phyloP scores from a whole-genome alignment of 148 eudicot genomes.

The Pharnaceum exiguum region DNA sequence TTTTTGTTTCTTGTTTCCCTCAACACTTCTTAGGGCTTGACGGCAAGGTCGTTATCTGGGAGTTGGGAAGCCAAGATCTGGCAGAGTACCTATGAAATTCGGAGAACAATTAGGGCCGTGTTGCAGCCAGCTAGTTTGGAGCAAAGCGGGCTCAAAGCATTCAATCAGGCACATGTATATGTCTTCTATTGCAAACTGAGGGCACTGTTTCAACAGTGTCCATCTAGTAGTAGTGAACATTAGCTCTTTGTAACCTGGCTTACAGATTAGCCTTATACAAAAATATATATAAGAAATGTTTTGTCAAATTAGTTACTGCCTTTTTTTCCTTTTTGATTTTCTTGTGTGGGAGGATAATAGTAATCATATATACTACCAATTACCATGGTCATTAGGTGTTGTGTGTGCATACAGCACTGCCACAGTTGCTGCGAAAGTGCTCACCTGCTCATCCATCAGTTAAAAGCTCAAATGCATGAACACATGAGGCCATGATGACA shows the following conservation, averaged over 20 bases:
- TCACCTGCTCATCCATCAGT: no score
- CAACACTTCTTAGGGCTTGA: constrained; percentile 72
- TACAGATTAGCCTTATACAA: constrained; percentile 2
- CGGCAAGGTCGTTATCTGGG: constrained; percentile 88
- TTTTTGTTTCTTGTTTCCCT: neutral
- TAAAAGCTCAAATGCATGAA: no score
- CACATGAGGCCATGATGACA: no score
- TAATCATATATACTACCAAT: no score
- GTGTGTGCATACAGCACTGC: no score
- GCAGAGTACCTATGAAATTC: constrained; percentile 33
- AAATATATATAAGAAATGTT: neutral
- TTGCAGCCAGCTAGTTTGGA: neutral
- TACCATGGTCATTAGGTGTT: no score
- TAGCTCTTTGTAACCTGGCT: neutral
- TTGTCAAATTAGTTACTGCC: no score
- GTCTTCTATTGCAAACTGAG: neutral
- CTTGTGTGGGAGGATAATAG: no score
- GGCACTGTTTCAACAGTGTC: neutral
- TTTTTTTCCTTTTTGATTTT: no score
- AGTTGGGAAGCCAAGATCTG: constrained; percentile 66
- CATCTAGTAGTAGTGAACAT: constrained; percentile 1
- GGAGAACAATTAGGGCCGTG: neutral
- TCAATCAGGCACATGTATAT: neutral
- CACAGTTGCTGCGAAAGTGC: no score
- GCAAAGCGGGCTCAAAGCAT: neutral